These are phyloP conservation scores for Giardia duodenalis DNA, from an alignment of 208 protist genomes.

Conservation along the genomic window DNA sequence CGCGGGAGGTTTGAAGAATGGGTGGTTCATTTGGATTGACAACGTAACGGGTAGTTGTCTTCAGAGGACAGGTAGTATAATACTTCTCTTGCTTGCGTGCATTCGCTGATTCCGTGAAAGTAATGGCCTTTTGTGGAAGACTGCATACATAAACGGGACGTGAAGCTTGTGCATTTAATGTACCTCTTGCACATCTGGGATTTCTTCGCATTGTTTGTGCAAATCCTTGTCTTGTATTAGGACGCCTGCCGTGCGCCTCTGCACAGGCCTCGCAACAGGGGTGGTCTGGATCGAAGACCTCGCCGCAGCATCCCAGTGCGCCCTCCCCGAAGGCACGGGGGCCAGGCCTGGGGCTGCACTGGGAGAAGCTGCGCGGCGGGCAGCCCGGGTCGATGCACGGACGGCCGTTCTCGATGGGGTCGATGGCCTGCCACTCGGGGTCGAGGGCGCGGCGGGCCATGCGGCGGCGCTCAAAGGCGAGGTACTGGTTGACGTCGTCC, in stretches of 20 bases:
- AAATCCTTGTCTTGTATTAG: too few species aligned
- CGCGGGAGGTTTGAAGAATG: not conserved
- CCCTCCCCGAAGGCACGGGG: not conserved
- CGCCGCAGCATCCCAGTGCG: not conserved
- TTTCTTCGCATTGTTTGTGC: not conserved
- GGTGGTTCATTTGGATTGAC: too few species aligned
- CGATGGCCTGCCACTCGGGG: not conserved
- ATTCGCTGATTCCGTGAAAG: not conserved
- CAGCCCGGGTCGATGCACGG: not conserved
- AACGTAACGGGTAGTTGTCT: not conserved
- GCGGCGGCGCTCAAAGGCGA: not conserved
- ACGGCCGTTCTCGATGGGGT: not conserved
- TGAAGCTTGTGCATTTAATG: not conserved
- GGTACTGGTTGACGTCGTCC: not conserved
- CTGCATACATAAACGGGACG: not conserved
- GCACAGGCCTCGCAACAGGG: not conserved
- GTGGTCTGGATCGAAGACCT: not conserved
- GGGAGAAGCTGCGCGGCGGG: not conserved
- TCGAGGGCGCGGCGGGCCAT: not conserved
- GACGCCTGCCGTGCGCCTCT: not conserved
- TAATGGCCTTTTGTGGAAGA: not conserved
- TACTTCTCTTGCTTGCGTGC: not conserved
- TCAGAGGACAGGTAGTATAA: not conserved
- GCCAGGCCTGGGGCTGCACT: not conserved
- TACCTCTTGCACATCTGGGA: not conserved